Base-by-base conservation (phyloP, 2,329 filamentous ascomycete species). In the Madurella fahalii region DNA sequence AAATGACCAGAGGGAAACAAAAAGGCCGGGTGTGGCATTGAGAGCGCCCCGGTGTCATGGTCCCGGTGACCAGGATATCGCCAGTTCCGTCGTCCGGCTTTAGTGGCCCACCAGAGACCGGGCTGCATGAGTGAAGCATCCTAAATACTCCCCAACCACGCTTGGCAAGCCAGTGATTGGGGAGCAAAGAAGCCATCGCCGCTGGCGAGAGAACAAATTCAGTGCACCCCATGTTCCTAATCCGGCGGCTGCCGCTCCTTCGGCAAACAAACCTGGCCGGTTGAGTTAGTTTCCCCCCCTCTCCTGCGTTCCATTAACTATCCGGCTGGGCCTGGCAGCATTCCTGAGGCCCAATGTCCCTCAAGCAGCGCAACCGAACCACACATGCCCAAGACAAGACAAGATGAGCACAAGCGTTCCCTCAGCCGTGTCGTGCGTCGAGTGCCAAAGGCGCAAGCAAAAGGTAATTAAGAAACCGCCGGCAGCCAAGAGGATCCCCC, bases 381-480 rank as follows among this genome's bases (percentile, higher is more conserved):
- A 41, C 8, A 45, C 30, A 5, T 31, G 16, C 50, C n/a, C 12
- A n/a, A 37, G 12, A 13, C 37, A 40, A 15, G 47, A 13, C 34
- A 40, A 49, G 46, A 60, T 54, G 53, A 32, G 45, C 18, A 47
- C 44, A 37, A 53, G 44, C 45, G 42, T 13, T 39, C 30, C 39
- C 40, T 40, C 40, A 13, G 47, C 42, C 5, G 50, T 60, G 56
- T 61, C 75, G 4, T 79, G 76, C 63, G 69, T 71, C 2, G 75
- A 79, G 60, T 79, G 77, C 58, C 75, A 77, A 57, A 71, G 76
- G 9, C 71, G 76, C 41, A 79, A 79, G 63, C 77, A 79, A 59
- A 78, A 77, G 70, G 74, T 71, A 18, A 49, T 25, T 25, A 25
- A 25, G 25, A 25, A 25, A 25, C 25, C 25, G 25, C 25, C 25